Evolutionary conservation across 2,329 filamentous ascomycete species (phyloP).

Genomic region (Coleophoma eucalyptorum): DNA sequence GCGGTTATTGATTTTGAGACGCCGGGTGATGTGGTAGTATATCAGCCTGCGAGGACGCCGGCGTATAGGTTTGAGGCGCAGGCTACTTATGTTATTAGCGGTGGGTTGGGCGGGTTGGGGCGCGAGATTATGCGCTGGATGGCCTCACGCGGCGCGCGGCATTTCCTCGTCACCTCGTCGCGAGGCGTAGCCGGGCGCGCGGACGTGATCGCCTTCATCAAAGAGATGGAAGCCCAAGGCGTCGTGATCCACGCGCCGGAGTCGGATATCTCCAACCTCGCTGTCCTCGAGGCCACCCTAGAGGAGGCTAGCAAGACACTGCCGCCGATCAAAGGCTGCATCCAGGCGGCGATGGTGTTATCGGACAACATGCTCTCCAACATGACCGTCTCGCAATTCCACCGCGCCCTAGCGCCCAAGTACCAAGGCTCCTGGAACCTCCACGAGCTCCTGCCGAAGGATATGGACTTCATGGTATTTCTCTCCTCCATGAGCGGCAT

Average conservation of each 20-base stretch:
- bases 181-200: background rate
- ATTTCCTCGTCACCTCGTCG: constrained; percentile 33
- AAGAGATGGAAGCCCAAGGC: background rate
- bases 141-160: constrained; percentile 27
- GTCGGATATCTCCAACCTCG: background rate
- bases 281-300: background rate
- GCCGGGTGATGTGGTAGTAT: background rate
- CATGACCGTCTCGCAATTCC: constrained; percentile 4
- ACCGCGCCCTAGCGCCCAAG: background rate
- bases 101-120: constrained; percentile 5
- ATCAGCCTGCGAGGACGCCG: background rate
- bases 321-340: background rate
- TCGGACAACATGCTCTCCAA: constrained; percentile 17
- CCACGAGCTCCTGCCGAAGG: constrained; percentile 4
- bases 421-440: constrained; percentile 5
- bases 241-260: background rate
- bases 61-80: background rate
- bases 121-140: background rate
- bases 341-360: constrained; percentile 1
- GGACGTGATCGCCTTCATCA: background rate
- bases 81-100: constrained; percentile 2
- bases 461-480: background rate
- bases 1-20: constrained; percentile 5
- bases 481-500: background rate
- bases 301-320: background rate